phyloP scores from a whole-genome alignment of 352 stramenopile species.

The Phytophthora colocasiae region DNA sequence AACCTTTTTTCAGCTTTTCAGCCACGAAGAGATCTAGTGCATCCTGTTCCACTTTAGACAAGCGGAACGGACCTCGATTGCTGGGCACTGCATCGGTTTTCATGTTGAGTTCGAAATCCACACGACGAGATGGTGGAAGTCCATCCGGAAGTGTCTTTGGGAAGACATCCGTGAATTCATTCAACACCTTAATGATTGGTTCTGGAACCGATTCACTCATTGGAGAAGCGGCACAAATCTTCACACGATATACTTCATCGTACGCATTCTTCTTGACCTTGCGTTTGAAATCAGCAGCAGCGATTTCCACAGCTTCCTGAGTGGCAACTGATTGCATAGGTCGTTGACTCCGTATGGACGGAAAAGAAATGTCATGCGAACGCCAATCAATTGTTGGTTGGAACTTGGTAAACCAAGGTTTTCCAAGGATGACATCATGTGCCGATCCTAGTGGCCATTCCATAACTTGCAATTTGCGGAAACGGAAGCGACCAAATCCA shows the following conservation, averaged over 20 bases:
- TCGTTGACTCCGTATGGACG: too few species aligned
- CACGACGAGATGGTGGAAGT: constrained; percentile 12
- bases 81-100: constrained; percentile 24
- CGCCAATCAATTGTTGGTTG: constrained; percentile 20
- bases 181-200: neutral
- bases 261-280: constrained; percentile 14
- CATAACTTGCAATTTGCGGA: constrained; percentile 9
- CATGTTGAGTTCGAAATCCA: constrained; percentile 33
- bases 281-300: constrained; percentile 11
- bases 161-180: constrained; percentile 23
- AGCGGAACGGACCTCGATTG: constrained; percentile 19
- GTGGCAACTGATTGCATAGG: too few species aligned
- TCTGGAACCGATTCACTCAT: neutral
- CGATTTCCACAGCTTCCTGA: constrained; percentile 4
- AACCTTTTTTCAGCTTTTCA: constrained; percentile 25
- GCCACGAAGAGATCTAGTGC: too few species aligned
- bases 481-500: too few species aligned
- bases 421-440: constrained; percentile 28
- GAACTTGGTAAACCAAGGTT: constrained; percentile 24
- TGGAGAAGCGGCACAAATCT: constrained; percentile 4
- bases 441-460: constrained; percentile 12
- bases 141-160: constrained; percentile 17
- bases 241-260: constrained; percentile 20
- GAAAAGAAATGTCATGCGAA: neutral
- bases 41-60: too few species aligned